A percentile compares a stretch with the other conserved stretches of the same genome.
phyloP scores from a whole-genome alignment of 2,329 filamentous ascomycete genomes.

The Penicillium sp. region DNA sequence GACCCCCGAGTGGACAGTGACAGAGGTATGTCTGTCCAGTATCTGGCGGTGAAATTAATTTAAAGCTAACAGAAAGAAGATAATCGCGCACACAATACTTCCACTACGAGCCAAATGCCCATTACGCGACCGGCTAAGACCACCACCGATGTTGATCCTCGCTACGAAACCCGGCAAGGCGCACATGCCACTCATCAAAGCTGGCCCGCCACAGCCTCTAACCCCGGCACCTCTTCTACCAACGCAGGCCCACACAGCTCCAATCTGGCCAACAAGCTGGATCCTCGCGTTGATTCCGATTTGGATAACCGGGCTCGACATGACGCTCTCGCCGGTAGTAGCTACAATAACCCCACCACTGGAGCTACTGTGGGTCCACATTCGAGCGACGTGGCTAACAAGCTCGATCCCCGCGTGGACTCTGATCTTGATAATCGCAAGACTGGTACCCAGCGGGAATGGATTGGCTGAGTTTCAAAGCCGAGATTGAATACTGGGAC shows the following conservation, averaged over 20 bases:
- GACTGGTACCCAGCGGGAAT: background rate
- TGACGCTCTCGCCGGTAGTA: constrained; percentile 3
- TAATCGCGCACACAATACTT: too few relatives aligned
- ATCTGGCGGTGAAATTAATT: background rate
- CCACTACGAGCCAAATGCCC: too few relatives aligned
- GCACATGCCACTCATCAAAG: background rate
- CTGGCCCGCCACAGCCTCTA: background rate
- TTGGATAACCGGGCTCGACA: constrained; percentile 5
- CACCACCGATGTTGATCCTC: constrained; percentile 9
- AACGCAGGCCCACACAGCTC: constrained; percentile 1
- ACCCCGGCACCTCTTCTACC: background rate
- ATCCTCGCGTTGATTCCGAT: constrained; percentile 13
- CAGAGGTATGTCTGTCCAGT: background rate
- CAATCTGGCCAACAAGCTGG: constrained; percentile 9
- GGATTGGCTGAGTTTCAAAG: background rate
- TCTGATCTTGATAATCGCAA: background rate
- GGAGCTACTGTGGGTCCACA: background rate
- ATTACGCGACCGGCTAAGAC: background rate
- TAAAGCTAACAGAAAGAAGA: background rate
- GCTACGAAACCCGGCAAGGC: background rate
- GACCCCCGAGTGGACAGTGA: background rate
- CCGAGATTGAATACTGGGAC: background rate
- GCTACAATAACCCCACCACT: constrained; percentile 1
- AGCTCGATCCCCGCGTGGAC: constrained; percentile 6
- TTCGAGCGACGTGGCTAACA: background rate